Conservation (phyloP, 495 filamentous ascomycete genomes). For the Chaetomium fimeti region DNA sequence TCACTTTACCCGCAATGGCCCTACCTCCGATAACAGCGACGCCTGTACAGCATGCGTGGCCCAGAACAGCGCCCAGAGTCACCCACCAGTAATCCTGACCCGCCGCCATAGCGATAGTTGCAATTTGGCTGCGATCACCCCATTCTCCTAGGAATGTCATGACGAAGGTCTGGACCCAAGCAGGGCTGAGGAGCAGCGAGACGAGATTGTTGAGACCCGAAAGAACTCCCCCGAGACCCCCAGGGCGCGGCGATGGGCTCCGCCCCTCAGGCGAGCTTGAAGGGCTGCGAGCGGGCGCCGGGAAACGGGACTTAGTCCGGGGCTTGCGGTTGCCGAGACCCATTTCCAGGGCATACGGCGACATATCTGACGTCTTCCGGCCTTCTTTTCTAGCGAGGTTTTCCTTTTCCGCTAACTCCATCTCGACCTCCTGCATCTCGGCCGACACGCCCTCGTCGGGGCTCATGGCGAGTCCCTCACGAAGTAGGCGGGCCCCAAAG, state of each 20-base stretch:
- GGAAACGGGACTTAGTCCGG: constrained; percentile 59
- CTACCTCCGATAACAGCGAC: constrained; percentile 91
- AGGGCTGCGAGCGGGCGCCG: constrained; percentile 58
- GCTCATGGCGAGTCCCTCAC: constrained; percentile 84
- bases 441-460: constrained; percentile 84
- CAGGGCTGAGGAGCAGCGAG: constrained; percentile 83
- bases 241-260: constrained; percentile 41
- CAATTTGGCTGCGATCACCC: constrained; percentile 97
- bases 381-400: constrained; percentile 58
- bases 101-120: constrained; percentile 98
- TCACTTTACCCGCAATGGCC: constrained; percentile 90
- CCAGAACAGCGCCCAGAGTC: constrained; percentile 80
- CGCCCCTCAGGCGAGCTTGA: constrained; percentile 56
- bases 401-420: constrained; percentile 93
- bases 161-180: constrained; percentile 97
- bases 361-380: constrained; percentile 55
- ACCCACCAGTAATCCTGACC: constrained; percentile 99
- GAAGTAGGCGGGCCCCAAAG: constrained; percentile 81
- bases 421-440: constrained; percentile 96
- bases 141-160: constrained; percentile 99
- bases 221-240: constrained; percentile 40
- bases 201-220: constrained; percentile 80
- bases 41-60: constrained; percentile 86
- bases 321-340: constrained; percentile 57
- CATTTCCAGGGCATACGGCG: constrained; percentile 65